phyloP scores from a whole-genome alignment of 163 green algal genomes.

The Prototheca wickerhamii region DNA sequence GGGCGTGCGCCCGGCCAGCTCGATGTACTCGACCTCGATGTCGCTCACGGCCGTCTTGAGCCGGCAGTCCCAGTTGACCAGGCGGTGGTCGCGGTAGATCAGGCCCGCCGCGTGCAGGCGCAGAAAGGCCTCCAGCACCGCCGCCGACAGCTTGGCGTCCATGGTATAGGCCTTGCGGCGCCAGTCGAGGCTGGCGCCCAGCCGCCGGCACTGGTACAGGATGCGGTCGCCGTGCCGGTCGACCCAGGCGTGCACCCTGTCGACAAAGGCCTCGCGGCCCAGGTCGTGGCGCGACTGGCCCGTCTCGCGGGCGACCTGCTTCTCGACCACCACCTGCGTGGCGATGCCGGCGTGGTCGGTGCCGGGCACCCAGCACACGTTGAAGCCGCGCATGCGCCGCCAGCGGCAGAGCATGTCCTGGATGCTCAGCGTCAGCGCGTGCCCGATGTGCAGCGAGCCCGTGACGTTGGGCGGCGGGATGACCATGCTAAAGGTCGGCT shows the following conservation, averaged over 20 bases:
- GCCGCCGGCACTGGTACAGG: conserved; percentile 71
- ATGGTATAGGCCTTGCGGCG: conserved; percentile 81
- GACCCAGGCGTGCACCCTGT: conserved; percentile 84
- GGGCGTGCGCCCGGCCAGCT: conserved; percentile 63
- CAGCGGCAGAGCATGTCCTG: conserved; percentile 52
- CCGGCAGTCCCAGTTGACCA: conserved; percentile 95
- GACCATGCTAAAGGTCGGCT: conserved; percentile 82
- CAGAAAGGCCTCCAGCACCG: conserved; percentile 94
- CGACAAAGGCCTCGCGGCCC: conserved; percentile 85
- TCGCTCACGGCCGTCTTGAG: conserved; percentile 91
- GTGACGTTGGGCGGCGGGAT: conserved; percentile 98
- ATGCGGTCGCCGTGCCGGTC: conserved; percentile 84
- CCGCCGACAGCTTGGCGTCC: conserved; percentile 75
- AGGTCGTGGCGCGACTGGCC: conserved; percentile 86
- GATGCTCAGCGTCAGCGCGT: conserved; percentile 74
- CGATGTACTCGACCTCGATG: conserved; percentile 97
- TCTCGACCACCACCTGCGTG: conserved; percentile 95
- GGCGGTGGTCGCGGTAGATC: conserved; percentile 94
- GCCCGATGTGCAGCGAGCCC: conserved; percentile 91
- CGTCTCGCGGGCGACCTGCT: conserved; percentile 76
- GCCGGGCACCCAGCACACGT: conserved; percentile 91
- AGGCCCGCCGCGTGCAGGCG: conserved; percentile 72
- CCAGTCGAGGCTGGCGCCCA: conserved; percentile 90
- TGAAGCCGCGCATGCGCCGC: conserved; percentile 88
- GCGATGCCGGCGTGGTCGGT: conserved; percentile 97